phyloP scores from a whole-genome alignment of 768 basidiomycete species.

The Agaricus subrufescens region DNA sequence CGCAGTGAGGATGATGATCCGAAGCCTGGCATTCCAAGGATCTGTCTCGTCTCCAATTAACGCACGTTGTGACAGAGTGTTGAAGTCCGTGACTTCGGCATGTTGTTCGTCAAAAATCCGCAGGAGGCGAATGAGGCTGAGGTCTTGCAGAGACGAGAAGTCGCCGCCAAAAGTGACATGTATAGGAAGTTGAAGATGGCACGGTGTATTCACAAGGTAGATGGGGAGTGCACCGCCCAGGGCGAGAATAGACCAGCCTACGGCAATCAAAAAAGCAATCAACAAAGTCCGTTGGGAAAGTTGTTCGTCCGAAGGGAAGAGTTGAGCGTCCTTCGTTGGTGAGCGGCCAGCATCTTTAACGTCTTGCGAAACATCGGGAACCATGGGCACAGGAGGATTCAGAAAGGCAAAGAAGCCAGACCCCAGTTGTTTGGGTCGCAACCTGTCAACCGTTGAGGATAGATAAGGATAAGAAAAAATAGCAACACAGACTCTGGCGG shows the following conservation, averaged over 20 bases:
- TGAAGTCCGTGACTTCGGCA: slow-evolving; percentile 26
- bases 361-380: slow-evolving; percentile 54
- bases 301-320: slow-evolving; percentile 74
- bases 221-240: slow-evolving; percentile 70
- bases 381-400: slow-evolving; percentile 62
- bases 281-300: slow-evolving; percentile 69
- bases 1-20: slow-evolving; percentile 66
- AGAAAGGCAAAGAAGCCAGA: slow-evolving; percentile 63
- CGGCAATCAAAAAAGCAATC: slow-evolving; percentile 56
- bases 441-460: slow-evolving; percentile 27
- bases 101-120: slow-evolving; percentile 46
- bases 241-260: slow-evolving; percentile 66
- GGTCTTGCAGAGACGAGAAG: slow-evolving; percentile 67
- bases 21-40: slow-evolving; percentile 42
- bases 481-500: slow-evolving; percentile 53
- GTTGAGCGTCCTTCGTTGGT: slow-evolving; percentile 40
- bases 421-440: slow-evolving; percentile 60
- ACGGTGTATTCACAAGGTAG: slow-evolving; percentile 66
- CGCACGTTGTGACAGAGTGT: slow-evolving; percentile 28
- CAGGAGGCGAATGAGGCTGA: slow-evolving; percentile 73
- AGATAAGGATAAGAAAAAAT: background rate
- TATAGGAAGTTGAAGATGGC: slow-evolving; percentile 49
- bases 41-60: slow-evolving; percentile 25
- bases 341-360: slow-evolving; percentile 52
- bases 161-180: slow-evolving; percentile 47